Evolutionary conservation across 495 filamentous ascomycete genomes (phyloP), one percentile per base, ranked within the genome.

Genomic region (Aspergillus bridgeri): DNA sequence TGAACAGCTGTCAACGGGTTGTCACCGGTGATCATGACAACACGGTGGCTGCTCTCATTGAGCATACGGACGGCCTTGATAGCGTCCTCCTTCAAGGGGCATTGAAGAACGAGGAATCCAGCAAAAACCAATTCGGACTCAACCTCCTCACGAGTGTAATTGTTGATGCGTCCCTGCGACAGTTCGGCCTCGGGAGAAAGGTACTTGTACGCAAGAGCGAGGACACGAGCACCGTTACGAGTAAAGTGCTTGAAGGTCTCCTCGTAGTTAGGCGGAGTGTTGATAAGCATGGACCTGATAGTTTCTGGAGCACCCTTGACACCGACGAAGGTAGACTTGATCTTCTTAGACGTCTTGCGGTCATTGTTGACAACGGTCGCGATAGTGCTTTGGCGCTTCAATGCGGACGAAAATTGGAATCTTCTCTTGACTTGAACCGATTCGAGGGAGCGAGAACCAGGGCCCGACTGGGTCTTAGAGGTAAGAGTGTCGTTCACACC

Each of bases 21-120:
- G 73, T 99, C 94, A 65, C 94, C 94, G 48, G 94, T 99, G 56
- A 99, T 99, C 94, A 99, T 99, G 63, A 98, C 89, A 55, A 95
- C 90, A 61, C 94, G 91, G 76, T 99, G 94, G 73, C 91, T 96
- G 73, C 93, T 96, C 76, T 98, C 95, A 67, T 96, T 99, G 56
- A 99, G 81, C 94, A 99, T 98, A 47, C 86, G 89, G 25, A 98
- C 91, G 19, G 94, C 81, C 65, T 90, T 87, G 75, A 92, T 90
- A 20, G 94, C 94, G 72, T 99, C 94, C 18, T 96, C 92, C 77
- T 99, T 99, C 29, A 99, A 78, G 19, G 94, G 94, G 66, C 90
- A 96, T 66, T 96, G 93, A 25, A 99, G 79, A 50, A 99, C 90
- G 63, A 99, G 77, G 75, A 99, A 99, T 49, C 94, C 94, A 59